These are phyloP conservation scores for Emergomyces africanus DNA, from an alignment of 2,329 filamentous ascomycete genomes.

Conservation along the genomic window DNA sequence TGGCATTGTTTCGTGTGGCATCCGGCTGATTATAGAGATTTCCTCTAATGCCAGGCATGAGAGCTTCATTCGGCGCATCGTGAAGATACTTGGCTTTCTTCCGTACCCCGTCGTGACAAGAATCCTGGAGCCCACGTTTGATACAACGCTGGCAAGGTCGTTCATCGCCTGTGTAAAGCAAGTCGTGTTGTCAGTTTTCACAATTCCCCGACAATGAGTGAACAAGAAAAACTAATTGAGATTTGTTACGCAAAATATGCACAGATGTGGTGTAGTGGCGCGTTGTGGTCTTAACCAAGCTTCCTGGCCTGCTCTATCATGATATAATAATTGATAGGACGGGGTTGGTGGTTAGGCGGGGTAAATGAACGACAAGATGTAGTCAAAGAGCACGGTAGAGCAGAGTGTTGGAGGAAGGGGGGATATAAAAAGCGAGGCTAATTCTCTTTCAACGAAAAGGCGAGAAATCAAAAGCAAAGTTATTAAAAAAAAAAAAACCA, in stretches of 20 bases:
- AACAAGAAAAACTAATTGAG: not conserved
- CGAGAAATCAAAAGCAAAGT: constrained; percentile 3
- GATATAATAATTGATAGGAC: not conserved
- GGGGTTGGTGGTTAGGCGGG: too few species aligned
- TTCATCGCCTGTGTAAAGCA: constrained; percentile 65
- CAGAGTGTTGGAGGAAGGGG: not conserved
- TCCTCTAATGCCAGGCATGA: constrained; percentile 71
- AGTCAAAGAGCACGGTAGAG: not conserved
- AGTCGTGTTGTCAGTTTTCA: constrained; percentile 18
- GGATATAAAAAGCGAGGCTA: not conserved
- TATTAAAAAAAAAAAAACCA: not conserved
- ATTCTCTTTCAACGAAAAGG: not conserved
- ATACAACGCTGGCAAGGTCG: constrained; percentile 88
- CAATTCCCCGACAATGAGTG: not conserved
- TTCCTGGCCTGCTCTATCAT: not conserved
- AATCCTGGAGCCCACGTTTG: constrained; percentile 80
- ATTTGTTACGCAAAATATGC: not conserved
- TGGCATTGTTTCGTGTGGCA: constrained; percentile 22
- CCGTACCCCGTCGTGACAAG: constrained; percentile 88
- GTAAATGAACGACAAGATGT: not conserved
- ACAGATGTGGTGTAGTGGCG: not conserved
- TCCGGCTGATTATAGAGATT: constrained; percentile 43
- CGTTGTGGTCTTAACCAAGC: not conserved
- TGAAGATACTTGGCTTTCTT: constrained; percentile 99
- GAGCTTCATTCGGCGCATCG: constrained; percentile 79